Conservation (phyloP, 2,329 filamentous ascomycete species). For the Sphaerulina populicola region DNA sequence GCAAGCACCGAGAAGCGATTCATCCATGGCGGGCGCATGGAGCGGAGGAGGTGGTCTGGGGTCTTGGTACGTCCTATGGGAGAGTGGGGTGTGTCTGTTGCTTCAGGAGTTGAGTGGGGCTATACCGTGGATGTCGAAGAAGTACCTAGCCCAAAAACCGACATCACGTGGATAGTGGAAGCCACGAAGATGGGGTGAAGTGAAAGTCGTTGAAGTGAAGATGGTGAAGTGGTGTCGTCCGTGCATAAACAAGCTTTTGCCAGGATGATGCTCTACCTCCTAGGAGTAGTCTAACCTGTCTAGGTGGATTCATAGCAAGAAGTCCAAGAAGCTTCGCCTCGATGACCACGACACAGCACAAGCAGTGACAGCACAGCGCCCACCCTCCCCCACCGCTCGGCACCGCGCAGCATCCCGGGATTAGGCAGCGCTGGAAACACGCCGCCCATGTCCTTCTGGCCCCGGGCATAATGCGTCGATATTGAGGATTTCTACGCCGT, state of each 20-base stretch:
- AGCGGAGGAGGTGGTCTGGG: too few relatives aligned
- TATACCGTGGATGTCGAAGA: too few relatives aligned
- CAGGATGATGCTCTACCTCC: background rate
- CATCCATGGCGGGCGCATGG: too few relatives aligned
- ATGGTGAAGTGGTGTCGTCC: background rate
- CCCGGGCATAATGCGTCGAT: background rate
- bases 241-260: background rate
- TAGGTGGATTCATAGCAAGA: too few relatives aligned
- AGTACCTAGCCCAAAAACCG: too few relatives aligned
- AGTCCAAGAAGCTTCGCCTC: background rate
- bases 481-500: background rate
- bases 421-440: background rate
- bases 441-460: background rate
- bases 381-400: background rate
- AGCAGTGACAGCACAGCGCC: too few relatives aligned
- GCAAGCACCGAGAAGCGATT: too few relatives aligned
- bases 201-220: background rate
- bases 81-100: too few relatives aligned
- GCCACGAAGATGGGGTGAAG: background rate
- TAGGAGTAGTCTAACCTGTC: too few relatives aligned
- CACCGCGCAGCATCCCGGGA: background rate
- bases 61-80: too few relatives aligned
- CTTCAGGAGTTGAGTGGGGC: too few relatives aligned
- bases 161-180: too few relatives aligned
- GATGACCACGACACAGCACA: background rate